These are phyloP conservation scores for Candida ulmi DNA, from an alignment of 805 yeast genomes.

Conservation along the genomic window DNA sequence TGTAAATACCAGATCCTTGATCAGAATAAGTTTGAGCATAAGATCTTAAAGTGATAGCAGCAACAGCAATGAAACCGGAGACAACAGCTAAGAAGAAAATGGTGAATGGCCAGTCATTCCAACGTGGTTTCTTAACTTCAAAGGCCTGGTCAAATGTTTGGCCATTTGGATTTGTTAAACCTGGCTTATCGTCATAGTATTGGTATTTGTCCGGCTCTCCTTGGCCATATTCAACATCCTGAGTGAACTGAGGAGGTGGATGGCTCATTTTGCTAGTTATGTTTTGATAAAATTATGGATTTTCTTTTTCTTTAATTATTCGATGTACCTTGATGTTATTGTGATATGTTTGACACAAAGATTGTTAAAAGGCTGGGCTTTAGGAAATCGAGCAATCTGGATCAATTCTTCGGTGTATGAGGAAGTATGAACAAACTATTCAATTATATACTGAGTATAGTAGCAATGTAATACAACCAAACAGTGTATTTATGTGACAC, in stretches of 20 bases:
- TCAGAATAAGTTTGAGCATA: constrained; percentile 49
- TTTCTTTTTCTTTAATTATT: too few relatives aligned
- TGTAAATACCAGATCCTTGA: constrained; percentile 62
- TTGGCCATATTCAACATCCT: constrained; percentile 2
- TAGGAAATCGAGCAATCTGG: too few relatives aligned
- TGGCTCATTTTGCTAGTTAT: not conserved
- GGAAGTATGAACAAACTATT: too few relatives aligned
- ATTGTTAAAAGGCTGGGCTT: too few relatives aligned
- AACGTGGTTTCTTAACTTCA: constrained; percentile 55
- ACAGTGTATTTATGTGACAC: too few relatives aligned
- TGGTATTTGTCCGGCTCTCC: constrained; percentile 9
- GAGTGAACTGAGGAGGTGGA: constrained; percentile 1
- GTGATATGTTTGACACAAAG: too few relatives aligned
- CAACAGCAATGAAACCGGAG: constrained; percentile 64
- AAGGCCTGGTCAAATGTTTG: constrained; percentile 62
- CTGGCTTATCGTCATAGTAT: constrained; percentile 23
- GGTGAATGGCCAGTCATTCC: constrained; percentile 70
- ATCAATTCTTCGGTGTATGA: too few relatives aligned
- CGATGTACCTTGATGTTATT: too few relatives aligned
- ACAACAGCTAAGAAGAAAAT: constrained; percentile 44
- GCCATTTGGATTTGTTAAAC: constrained; percentile 33
- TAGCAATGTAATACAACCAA: too few relatives aligned
- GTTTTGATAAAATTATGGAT: too few relatives aligned
- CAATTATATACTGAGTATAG: too few relatives aligned
- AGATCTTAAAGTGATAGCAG: constrained; percentile 62